These are phyloP conservation scores for Physaria fendleri DNA, from an alignment of 345 rosid genomes.

Conservation along the genomic window DNA sequence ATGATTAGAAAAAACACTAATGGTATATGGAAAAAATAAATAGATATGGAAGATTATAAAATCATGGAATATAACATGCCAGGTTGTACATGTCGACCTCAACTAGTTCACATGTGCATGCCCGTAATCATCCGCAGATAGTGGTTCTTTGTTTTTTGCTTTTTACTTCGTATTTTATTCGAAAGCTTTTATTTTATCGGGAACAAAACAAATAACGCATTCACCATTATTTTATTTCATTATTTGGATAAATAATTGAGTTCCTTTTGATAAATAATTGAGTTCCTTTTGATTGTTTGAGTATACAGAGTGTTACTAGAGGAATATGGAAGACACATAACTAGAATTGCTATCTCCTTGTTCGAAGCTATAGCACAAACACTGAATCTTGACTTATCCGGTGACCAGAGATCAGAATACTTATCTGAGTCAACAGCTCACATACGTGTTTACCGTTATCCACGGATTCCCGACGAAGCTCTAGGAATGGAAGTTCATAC, in stretches of 20 bases:
- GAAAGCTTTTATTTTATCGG: neutral
- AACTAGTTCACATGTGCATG: neutral
- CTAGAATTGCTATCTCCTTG: conserved; percentile 36
- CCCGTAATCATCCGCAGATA: neutral
- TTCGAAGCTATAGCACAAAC: conserved; percentile 36
- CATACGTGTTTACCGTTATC: conserved; percentile 54
- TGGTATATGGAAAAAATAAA: neutral
- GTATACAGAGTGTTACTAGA: conserved; percentile 36
- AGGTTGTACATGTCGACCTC: neutral
- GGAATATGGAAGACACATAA: conserved; percentile 55
- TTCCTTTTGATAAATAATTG: neutral
- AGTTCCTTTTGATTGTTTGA: too few relatives aligned
- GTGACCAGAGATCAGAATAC: neutral
- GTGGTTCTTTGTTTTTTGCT: neutral
- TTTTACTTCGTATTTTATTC: neutral
- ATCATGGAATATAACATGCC: neutral
- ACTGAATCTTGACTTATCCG: conserved; percentile 32
- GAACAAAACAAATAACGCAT: neutral
- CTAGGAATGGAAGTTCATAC: conserved; percentile 52
- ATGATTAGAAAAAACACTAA: neutral
- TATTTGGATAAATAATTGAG: neutral
- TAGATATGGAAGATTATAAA: neutral
- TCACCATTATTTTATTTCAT: neutral
- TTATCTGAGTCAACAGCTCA: conserved; percentile 44
- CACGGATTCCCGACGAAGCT: conserved; percentile 14